Evolutionary conservation across 106 monocot genomes (phyloP).

Genomic region (Dioscorea alata): DNA sequence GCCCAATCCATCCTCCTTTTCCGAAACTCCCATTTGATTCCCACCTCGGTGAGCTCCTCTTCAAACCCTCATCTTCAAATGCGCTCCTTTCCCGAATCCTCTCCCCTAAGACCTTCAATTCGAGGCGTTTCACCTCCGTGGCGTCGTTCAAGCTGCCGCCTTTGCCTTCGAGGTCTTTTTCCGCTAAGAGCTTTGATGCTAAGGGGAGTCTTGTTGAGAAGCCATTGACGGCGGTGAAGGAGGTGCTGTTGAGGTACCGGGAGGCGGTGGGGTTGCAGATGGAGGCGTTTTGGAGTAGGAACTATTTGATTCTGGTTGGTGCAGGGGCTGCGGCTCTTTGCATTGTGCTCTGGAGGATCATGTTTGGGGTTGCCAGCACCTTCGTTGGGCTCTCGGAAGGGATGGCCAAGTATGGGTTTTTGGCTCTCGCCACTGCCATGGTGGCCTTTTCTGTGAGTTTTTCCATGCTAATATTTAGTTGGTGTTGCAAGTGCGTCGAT

Average conservation of each 20-base stretch:
- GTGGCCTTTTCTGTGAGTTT: conserved; percentile 88
- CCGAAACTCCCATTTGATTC: not conserved
- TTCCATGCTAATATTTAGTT: not conserved
- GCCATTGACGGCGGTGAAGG: conserved; percentile 28
- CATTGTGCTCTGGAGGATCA: conserved; percentile 70
- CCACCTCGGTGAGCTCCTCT: not conserved
- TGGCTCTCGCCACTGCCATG: conserved; percentile 80
- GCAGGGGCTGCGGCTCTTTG: conserved; percentile 55
- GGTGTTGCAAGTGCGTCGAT: too few relatives aligned
- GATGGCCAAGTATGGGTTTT: conserved; percentile 95
- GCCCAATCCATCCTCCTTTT: not conserved
- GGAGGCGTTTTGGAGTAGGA: conserved; percentile 96
- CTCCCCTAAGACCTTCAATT: not conserved
- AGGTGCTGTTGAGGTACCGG: conserved; percentile 45
- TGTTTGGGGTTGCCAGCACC: conserved; percentile 87
- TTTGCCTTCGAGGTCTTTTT: not conserved
- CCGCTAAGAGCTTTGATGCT: not conserved
- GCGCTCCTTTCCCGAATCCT: conserved; percentile 4
- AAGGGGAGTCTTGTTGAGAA: conserved; percentile 32
- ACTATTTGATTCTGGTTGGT: conserved; percentile 69
- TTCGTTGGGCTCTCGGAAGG: conserved; percentile 92
- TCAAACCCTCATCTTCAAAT: not conserved
- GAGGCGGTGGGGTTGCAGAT: conserved; percentile 70
- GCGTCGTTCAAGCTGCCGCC: not conserved
- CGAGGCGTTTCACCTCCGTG: not conserved